Evolutionary conservation across 495 filamentous ascomycete genomes (phyloP).

Genomic region (Penicillium paxilli): DNA sequence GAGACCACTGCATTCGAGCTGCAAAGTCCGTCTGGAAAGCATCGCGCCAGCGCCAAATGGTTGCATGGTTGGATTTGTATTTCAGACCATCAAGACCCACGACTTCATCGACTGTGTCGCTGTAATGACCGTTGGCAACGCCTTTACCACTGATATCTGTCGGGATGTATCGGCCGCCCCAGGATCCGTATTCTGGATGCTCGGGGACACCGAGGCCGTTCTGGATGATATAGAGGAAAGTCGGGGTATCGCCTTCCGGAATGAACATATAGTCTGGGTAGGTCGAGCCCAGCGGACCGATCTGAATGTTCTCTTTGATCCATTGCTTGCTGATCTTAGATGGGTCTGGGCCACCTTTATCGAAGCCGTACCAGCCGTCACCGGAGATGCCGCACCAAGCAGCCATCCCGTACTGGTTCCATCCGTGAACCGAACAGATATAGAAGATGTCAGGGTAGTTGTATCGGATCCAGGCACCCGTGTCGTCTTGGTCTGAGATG

Average conservation of each 20-base stretch:
- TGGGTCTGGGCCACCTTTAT: slow-evolving; percentile 45
- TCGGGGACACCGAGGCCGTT: slow-evolving; percentile 47
- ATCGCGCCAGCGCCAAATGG: slow-evolving; percentile 51
- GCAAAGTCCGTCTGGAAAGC: slow-evolving; percentile 52
- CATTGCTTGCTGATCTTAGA: slow-evolving; percentile 40
- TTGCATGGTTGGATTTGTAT: slow-evolving; percentile 44
- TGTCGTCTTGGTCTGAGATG: slow-evolving; percentile 52
- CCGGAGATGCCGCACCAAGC: slow-evolving; percentile 50
- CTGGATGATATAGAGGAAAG: slow-evolving; percentile 47
- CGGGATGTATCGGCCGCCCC: slow-evolving; percentile 46
- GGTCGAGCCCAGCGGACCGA: slow-evolving; percentile 36
- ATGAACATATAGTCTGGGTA: slow-evolving; percentile 47
- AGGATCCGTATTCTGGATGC: slow-evolving; percentile 45
- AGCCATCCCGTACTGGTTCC: slow-evolving; percentile 48
- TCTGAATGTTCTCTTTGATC: slow-evolving; percentile 47
- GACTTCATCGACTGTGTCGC: slow-evolving; percentile 41
- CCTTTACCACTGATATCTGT: slow-evolving; percentile 5
- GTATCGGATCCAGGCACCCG: slow-evolving; percentile 46
- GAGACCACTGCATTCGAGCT: slow-evolving; percentile 49
- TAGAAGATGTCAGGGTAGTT: slow-evolving; percentile 48
- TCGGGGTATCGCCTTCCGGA: slow-evolving; percentile 48
- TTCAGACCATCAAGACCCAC: slow-evolving; percentile 35
- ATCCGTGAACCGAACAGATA: slow-evolving; percentile 46
- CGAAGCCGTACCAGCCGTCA: slow-evolving; percentile 42
- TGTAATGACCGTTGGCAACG: slow-evolving; percentile 31